Evolutionary conservation across 768 basidiomycete species (phyloP), one percentile per base, ranked within the genome.

Genomic region (Tulasnella sp.): DNA sequence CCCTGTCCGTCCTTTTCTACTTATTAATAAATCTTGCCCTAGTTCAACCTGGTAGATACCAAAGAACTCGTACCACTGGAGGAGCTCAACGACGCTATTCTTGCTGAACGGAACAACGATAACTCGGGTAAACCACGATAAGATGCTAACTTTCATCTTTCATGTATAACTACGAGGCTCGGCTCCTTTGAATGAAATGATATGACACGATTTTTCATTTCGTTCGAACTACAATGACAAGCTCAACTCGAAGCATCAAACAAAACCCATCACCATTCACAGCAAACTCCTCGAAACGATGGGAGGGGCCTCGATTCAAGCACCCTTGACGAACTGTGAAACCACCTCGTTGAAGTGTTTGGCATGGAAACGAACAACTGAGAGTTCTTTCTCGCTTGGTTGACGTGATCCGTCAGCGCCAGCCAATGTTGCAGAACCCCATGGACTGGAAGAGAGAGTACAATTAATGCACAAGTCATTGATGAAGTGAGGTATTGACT

Each of bases 1-100:
- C n/a, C 37, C 31, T 27, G 7, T 25, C 35, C 19, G 34, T 40
- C 13, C 29, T 40, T 28, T 33, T 35, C 55, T 57, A 31, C 45
- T 20, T 20, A 15, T 9, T 27, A 19, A 45, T 22, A 45, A 20
- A 20, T 19, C 12, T 37, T 19, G 37, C 13, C 20, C 5, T 58
- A 90, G 88, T 93, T 93, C 63, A 83, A 90, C 61, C 72, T 93
- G 19, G 77, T 98, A n/a, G 92, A 95, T 58, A 86, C 87, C 75
- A 95, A 91, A 66, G 93, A 98, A 62, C 73, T 98, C 6, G 87
- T 86, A 9, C 93, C 93, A 0, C 68, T 98, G 45, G 90, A 92
- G 57, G 93, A 98, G 64, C 74, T 96, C 59, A 96, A 96, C 64
- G 86, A 89, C 58, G 88, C 87, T 7, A 90, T 98, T 57, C 66